These are phyloP conservation scores for Aureobasidium zeae DNA, from an alignment of 2,329 filamentous ascomycete species.

Conservation along the genomic window DNA sequence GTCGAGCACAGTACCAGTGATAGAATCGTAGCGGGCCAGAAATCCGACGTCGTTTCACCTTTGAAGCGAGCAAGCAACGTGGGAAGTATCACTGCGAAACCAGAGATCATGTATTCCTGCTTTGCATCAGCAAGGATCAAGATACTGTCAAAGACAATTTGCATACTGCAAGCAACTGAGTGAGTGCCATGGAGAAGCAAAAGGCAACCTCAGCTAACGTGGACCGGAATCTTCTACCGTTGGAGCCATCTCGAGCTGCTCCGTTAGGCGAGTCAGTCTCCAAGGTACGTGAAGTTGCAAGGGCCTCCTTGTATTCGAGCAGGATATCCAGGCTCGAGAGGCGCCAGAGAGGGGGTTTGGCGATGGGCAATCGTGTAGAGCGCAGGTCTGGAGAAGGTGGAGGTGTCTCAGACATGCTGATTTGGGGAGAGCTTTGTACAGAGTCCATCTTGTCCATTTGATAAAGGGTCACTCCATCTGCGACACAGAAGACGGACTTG, in stretches of 20 bases:
- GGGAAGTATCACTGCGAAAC: slow-evolving; percentile 29
- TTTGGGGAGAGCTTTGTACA: neutral
- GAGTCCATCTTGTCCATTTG: neutral
- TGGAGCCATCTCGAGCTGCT: neutral
- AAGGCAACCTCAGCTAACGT: slow-evolving; percentile 27
- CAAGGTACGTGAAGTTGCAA: slow-evolving; percentile 16
- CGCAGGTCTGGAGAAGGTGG: neutral
- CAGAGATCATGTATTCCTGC: slow-evolving; percentile 30
- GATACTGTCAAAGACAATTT: no score
- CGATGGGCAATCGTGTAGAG: neutral
- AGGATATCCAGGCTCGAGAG: slow-evolving; percentile 25
- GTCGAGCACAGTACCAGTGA: slow-evolving; percentile 28
- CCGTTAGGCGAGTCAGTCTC: neutral
- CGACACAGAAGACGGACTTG: no score
- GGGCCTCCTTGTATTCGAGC: slow-evolving; percentile 25
- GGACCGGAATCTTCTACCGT: slow-evolving; percentile 21
- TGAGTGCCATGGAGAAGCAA: slow-evolving; percentile 29
- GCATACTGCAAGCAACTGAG: slow-evolving; percentile 27
- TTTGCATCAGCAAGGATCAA: neutral
- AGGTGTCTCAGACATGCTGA: neutral
- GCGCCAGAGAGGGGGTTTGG: neutral
- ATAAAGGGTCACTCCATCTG: no score
- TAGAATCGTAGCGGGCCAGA: slow-evolving; percentile 30
- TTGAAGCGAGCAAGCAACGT: slow-evolving; percentile 19
- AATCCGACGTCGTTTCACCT: slow-evolving; percentile 12